Evolutionary conservation across 352 stramenopile genomes (phyloP), one percentile per base, ranked within the genome.

Genomic region (Phytophthora niederhauseri): DNA sequence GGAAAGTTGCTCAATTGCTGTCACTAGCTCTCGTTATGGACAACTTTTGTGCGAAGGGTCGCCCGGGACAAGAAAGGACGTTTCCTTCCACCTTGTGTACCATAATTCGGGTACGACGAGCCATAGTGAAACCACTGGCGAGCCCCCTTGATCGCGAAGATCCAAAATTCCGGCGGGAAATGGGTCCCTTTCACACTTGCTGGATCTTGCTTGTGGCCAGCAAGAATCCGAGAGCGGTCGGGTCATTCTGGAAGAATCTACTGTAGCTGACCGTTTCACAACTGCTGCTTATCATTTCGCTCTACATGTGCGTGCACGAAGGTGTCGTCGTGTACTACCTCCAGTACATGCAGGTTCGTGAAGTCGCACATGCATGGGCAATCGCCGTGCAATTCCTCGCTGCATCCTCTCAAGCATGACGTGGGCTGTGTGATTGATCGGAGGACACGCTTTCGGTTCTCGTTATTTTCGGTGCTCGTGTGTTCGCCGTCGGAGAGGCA

Each of bases 371-470:
- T 30, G 26, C 26, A 30, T 7, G 26, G 26, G 26, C 26, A 8
- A 30, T 11, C 30, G 30, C 30, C 12, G 30, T 12, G 30, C 30
- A 34, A 34, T 34, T 34, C 30, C 36, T 43, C 15, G 46, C 46
- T 15, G 46, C 46, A 19, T 28, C 6, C 11, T 30, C 20, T 15
- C 46, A 48, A 9, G 36, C 4, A 15, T 19, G 43, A 14, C 14
- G 45, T 34, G 9, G n/a, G 15, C 17, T 20, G 20, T 22, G 48
- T 30, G 5, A 54, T 54, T 54, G 48, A 1, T 17, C n/a, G 51
- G 51, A n/a, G 51, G 51, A 57, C 51, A 45, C 28, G n/a, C 51
- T 57, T 57, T 57, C 28, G 51, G 51, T 57, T 57, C 51, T 57
- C 51, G 51, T 26, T 14, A 7, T 6, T 57, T 57, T 57, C 51